Evolutionary conservation across 352 stramenopile species (phyloP).

Genomic region (Pythium aristosporum): DNA sequence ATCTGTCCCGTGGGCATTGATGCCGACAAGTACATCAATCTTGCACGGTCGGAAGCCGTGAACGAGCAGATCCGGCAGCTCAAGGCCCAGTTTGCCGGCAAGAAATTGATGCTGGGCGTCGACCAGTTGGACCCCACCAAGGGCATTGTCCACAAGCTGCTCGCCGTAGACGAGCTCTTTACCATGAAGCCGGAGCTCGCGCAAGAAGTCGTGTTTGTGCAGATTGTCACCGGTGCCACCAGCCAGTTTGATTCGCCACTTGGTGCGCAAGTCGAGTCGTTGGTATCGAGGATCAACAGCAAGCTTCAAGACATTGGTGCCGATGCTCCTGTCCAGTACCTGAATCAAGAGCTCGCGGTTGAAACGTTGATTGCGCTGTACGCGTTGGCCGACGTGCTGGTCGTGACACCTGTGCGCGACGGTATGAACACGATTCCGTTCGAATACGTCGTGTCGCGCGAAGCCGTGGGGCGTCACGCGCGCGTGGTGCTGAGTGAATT

Average conservation of each 20-base stretch:
- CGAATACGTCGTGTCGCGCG: constrained; percentile 88
- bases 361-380: constrained; percentile 90
- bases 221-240: constrained; percentile 82
- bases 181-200: constrained; percentile 86
- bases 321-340: constrained; percentile 88
- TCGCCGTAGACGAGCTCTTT: constrained; percentile 89
- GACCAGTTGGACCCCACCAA: constrained; percentile 88
- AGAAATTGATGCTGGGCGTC: constrained; percentile 84
- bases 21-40: constrained; percentile 70
- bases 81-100: constrained; percentile 68
- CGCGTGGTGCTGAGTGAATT: constrained; percentile 92
- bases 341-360: constrained; percentile 86
- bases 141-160: constrained; percentile 89
- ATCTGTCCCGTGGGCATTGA: constrained; percentile 89
- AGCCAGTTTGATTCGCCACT: constrained; percentile 62
- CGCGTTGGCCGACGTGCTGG: constrained; percentile 73
- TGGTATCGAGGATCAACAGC: constrained; percentile 91
- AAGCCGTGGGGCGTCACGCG: constrained; percentile 60
- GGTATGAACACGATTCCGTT: constrained; percentile 92
- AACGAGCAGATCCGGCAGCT: constrained; percentile 66
- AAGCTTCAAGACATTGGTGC: constrained; percentile 88
- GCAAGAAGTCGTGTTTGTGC: constrained; percentile 93
- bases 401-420: constrained; percentile 87
- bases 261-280: constrained; percentile 83
- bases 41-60: constrained; percentile 59